A percentile compares a stretch with the other conserved stretches of the same genome.
phyloP scores from a whole-genome alignment of 2,329 filamentous ascomycete species.

The Fusarium sambucinum region DNA sequence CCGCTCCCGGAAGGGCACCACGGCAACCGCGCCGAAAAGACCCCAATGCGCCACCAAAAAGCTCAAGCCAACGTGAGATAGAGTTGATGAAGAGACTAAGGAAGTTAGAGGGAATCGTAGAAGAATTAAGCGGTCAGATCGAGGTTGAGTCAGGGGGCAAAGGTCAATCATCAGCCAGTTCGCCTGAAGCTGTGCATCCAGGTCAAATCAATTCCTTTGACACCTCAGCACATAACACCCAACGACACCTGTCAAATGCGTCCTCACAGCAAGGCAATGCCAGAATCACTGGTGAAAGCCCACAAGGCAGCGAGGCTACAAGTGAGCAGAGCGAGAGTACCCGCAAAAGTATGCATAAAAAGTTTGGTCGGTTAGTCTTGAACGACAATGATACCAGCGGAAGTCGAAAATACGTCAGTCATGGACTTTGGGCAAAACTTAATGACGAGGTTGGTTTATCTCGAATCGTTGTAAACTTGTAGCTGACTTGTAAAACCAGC shows the following conservation, averaged over 20 bases:
- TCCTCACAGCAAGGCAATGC: slow-evolving; percentile 27
- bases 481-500: slow-evolving; percentile 42
- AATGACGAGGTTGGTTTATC: slow-evolving; percentile 73
- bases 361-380: slow-evolving; percentile 77
- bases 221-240: slow-evolving; percentile 22
- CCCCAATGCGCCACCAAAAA: slow-evolving; percentile 70
- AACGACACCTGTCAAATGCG: slow-evolving; percentile 35
- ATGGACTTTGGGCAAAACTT: slow-evolving; percentile 80
- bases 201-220: slow-evolving; percentile 32
- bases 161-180: slow-evolving; percentile 49
- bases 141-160: slow-evolving; percentile 62
- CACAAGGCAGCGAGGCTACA: slow-evolving; percentile 46
- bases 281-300: slow-evolving; percentile 27
- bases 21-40: slow-evolving; percentile 74
- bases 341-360: slow-evolving; percentile 52
- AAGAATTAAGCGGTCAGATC: slow-evolving; percentile 74
- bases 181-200: slow-evolving; percentile 47
- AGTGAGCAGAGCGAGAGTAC: slow-evolving; percentile 54
- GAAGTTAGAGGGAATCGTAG: slow-evolving; percentile 81
- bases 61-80: slow-evolving; percentile 70
- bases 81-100: slow-evolving; percentile 79
- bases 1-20: slow-evolving; percentile 78
- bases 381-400: slow-evolving; percentile 78
- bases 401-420: slow-evolving; percentile 79
- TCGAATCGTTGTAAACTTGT: background rate